Percentiles rank a stretch among this genome's conserved stretches.
Conservation (phyloP, 2,329 filamentous ascomycete species). For the Arthrobotrys sinensis region DNA sequence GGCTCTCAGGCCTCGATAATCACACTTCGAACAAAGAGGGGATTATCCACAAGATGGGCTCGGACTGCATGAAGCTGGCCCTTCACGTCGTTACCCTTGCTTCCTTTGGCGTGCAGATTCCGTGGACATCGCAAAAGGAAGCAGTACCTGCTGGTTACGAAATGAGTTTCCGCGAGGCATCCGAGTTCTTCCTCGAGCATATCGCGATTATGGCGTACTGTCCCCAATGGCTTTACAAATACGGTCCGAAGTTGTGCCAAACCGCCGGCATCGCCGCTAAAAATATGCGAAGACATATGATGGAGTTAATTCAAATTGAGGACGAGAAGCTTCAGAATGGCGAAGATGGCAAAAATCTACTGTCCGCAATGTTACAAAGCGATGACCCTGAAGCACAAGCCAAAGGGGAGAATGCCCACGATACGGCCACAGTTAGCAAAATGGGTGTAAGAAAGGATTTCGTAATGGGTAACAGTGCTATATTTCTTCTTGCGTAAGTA, state of each 20-base stretch:
- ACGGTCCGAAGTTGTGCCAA: slow-evolving; percentile 27
- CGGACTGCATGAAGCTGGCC: slow-evolving; percentile 29
- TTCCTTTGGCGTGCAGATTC: slow-evolving; percentile 35
- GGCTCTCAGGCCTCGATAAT: slow-evolving; percentile 25
- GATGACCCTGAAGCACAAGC: slow-evolving; percentile 31
- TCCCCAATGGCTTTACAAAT: slow-evolving; percentile 38
- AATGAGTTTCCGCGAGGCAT: slow-evolving; percentile 33
- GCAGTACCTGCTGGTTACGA: slow-evolving; percentile 13
- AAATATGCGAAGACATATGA: slow-evolving; percentile 36
- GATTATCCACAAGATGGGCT: slow-evolving; percentile 32
- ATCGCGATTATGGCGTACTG: slow-evolving; percentile 27
- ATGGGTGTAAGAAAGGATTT: slow-evolving; percentile 25
- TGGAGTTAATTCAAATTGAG: slow-evolving; percentile 25
- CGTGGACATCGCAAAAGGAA: slow-evolving; percentile 28
- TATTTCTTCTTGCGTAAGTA: slow-evolving; percentile 35
- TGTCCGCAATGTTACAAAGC: slow-evolving; percentile 28
- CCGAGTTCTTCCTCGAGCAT: slow-evolving; percentile 34
- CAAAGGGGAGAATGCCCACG: background rate
- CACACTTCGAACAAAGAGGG: slow-evolving; percentile 28
- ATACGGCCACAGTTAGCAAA: slow-evolving; percentile 21
- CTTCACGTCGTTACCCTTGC: slow-evolving; percentile 35
- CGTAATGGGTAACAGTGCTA: slow-evolving; percentile 33
- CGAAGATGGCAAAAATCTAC: slow-evolving; percentile 25
- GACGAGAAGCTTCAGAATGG: slow-evolving; percentile 38
- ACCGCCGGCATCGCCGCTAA: slow-evolving; percentile 19